Base-by-base conservation (phyloP, 2,329 filamentous ascomycete genomes). In the Lasiodiplodia sp. region DNA sequence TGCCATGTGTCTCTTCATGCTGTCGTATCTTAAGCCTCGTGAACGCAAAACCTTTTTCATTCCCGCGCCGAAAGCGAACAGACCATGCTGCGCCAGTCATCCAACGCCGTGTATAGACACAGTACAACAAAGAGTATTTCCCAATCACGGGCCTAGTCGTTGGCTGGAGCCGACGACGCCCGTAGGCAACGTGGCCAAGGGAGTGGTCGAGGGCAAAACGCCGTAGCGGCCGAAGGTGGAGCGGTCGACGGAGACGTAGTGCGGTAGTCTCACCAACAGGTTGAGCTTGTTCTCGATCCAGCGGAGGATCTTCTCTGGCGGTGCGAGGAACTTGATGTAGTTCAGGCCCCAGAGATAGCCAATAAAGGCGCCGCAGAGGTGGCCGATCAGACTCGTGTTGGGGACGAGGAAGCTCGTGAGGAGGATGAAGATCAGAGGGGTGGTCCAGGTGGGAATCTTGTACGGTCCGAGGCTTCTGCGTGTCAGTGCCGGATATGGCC, bases 161-260 rank as follows among this genome's bases (percentile, higher is more conserved):
- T 68, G 67, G 8, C 51, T 40, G 14, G 67, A 40, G 38, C 58
- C 63, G 23, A 31, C 34, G 18, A 62, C 40, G 40, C 51, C 52
- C 3, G 40, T 25, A 10, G 51, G 52, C 53, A 67, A 23, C 10
- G 44, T 68, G 11, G 38, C n/a, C 53, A 58, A 7, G 31, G 69
- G 57, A 40, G 72, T 77, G 28, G 68, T 53, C 18, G 65, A 68
- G 3, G 94, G 95, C 68, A 98, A 83, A 16, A 97, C 92, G 2
- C 95, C 95, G 75, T 97, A 97, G 66, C 95, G 87, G 8, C 95
- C 95, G 75, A 95, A 97, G 6, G 93, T 97, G 85, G 97, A 97
- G 80, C 97, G 94, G 76, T 98, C 95, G 18, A 97, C 90, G 68
- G 92, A 96, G 58, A 98, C 91, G 75, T 97, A 98, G 80, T 97